Evolutionary conservation across 257 asterid species (phyloP).

Genomic region (Salvia rosmarinus): DNA sequence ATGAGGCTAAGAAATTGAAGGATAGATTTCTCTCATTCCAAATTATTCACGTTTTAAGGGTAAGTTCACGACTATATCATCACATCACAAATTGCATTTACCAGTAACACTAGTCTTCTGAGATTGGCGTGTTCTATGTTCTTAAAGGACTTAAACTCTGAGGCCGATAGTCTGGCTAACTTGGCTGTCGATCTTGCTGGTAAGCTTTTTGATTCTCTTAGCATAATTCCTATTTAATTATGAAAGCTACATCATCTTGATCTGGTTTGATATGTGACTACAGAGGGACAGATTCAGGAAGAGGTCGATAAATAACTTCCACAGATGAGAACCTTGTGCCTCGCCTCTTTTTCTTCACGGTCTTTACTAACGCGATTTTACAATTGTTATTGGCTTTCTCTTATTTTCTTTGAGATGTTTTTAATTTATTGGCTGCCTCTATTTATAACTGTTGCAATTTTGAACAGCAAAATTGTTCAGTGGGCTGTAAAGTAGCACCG

Average conservation of each 20-base stretch:
- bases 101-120: background rate
- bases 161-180: conserved; percentile 94
- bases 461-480: conserved; percentile 34
- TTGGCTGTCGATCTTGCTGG: conserved; percentile 89
- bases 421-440: conserved; percentile 17
- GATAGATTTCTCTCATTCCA: conserved; percentile 72
- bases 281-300: conserved; percentile 81
- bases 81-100: background rate
- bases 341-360: background rate
- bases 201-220: conserved; percentile 34
- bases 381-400: background rate
- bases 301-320: conserved; percentile 56
- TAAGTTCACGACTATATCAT: conserved; percentile 35
- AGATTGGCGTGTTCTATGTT: conserved; percentile 28
- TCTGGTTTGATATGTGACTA: conserved; percentile 21
- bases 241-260: background rate
- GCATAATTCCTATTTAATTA: background rate
- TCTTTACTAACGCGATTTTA: background rate
- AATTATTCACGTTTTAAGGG: conserved; percentile 76
- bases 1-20: conserved; percentile 79
- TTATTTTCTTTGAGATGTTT: background rate
- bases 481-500: conserved; percentile 34
- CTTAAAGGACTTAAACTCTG: conserved; percentile 79
- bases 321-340: background rate
- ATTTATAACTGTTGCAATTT: conserved; percentile 31